Percentiles rank a stretch among this genome's conserved stretches.
Evolutionary conservation across 495 filamentous ascomycete genomes (phyloP).

Genomic region (Neurospora sp.): DNA sequence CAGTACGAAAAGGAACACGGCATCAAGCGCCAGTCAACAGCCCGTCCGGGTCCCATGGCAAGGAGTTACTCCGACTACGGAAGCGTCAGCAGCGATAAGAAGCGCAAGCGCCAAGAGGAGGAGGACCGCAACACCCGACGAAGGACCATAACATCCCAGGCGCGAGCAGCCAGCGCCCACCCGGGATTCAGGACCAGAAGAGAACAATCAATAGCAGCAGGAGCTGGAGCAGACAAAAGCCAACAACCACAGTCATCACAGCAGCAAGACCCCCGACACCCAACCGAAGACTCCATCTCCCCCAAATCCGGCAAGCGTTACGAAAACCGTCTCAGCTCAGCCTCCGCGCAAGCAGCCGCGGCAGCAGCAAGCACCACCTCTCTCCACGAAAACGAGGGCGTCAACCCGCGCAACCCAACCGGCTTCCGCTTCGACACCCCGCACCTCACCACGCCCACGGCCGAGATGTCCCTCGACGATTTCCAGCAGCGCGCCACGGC

Average conservation of each 20-base stretch:
- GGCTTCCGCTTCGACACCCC: slow-evolving; percentile 12
- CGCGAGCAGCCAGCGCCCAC: background rate
- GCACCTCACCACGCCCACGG: slow-evolving; percentile 26
- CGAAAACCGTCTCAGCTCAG: background rate
- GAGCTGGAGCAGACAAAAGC: background rate
- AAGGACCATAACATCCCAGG: slow-evolving; percentile 4
- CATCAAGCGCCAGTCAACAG: background rate
- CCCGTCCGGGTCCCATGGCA: background rate
- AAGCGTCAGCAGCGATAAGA: slow-evolving; percentile 27
- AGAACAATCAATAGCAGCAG: background rate
- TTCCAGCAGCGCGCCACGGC: slow-evolving; percentile 8
- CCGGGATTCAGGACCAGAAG: background rate
- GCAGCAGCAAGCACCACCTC: background rate
- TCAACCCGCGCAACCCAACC: background rate
- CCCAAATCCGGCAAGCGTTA: slow-evolving; percentile 13
- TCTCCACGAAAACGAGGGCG: background rate
- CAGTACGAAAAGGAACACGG: slow-evolving; percentile 6
- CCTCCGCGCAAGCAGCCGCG: background rate
- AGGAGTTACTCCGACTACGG: slow-evolving; percentile 2
- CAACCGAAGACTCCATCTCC: slow-evolving; percentile 24
- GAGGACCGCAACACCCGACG: slow-evolving; percentile 1
- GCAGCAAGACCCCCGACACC: background rate
- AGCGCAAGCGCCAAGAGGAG: slow-evolving; percentile 28
- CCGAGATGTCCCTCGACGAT: slow-evolving; percentile 26
- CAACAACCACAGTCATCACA: background rate